Base-by-base conservation (phyloP, 805 yeast genomes). In the Kodamaea leandrae region DNA sequence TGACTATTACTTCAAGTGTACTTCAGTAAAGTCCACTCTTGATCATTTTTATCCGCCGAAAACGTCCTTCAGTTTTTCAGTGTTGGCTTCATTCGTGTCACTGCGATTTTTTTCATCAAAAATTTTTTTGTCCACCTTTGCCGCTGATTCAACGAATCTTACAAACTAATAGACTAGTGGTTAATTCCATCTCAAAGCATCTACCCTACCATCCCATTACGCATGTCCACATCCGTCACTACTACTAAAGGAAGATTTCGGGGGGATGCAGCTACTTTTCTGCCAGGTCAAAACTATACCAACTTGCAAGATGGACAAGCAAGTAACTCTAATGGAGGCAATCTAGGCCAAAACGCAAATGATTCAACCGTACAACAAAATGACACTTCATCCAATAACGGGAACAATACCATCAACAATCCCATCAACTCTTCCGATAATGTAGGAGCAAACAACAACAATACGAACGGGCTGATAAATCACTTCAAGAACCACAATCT, bases 241-340 rank as follows among this genome's bases (percentile, higher is more conserved):
- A 55, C 56, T 35, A 48, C 61, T 29, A 47, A 59, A 15, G 54
- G 50, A 37, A 63, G 67, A 38, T 65, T 65, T 51, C 66, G 69
- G 50, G 60, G 63, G 28, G 69, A 64, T 52, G 69, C 67, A 13
- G 64, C 66, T 42, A 58, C 61, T 32, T 65, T 65, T 42, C 55
- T 61, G 15, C 71, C 71, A n/a, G 51, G 56, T 37, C 45, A 43
- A 14, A 30, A 16, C 14, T 30, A 30, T 21, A 12, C 20, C 16
- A 21, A 15, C 21, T 18, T 30, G 21, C 20, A 30, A 12, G 33
- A 21, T 21, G 25, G 25, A 21, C 25, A 30, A 17, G 21, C 33
- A 30, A 30, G 21, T 8, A 16, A 30, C 20, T 12, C 20, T 17
- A 30, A 30, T 6, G 21, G 10, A 7, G 12, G 4, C 5, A 30